phyloP scores from a whole-genome alignment of 495 filamentous ascomycete species.

The Aspergillus heteromorphus region DNA sequence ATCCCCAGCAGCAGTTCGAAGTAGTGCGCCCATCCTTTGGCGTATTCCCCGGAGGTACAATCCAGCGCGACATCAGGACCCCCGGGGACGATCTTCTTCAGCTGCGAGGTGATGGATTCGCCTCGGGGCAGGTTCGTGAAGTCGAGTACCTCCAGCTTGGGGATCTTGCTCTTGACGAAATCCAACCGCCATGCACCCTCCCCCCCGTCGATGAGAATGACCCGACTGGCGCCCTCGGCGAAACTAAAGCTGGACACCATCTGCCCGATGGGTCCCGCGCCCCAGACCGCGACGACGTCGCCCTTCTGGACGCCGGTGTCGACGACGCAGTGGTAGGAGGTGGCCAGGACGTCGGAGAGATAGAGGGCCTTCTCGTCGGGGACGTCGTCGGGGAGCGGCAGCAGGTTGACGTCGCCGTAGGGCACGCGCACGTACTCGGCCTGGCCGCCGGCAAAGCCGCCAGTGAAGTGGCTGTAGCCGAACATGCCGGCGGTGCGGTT shows the following conservation, averaged over 20 bases:
- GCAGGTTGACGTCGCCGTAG: slow-evolving; percentile 73
- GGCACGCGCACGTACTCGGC: slow-evolving; percentile 86
- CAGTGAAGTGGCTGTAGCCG: slow-evolving; percentile 62
- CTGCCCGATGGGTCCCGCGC: slow-evolving; percentile 72
- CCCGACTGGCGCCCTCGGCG: slow-evolving; percentile 62
- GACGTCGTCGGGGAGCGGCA: slow-evolving; percentile 72
- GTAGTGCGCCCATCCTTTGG: slow-evolving; percentile 77
- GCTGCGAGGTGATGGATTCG: slow-evolving; percentile 58
- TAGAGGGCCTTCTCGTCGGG: slow-evolving; percentile 85
- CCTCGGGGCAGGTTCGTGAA: slow-evolving; percentile 47
- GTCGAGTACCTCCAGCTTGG: slow-evolving; percentile 56
- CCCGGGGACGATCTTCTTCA: slow-evolving; percentile 67
- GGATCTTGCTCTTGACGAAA: slow-evolving; percentile 57
- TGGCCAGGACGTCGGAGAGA: slow-evolving; percentile 73
- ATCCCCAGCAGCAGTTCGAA: slow-evolving; percentile 66
- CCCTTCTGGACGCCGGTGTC: slow-evolving; percentile 76
- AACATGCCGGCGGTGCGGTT: slow-evolving; percentile 60
- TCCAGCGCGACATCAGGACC: slow-evolving; percentile 79
- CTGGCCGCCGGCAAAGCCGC: slow-evolving; percentile 86
- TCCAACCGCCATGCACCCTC: slow-evolving; percentile 57
- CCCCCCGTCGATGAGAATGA: slow-evolving; percentile 79
- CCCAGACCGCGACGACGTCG: slow-evolving; percentile 67
- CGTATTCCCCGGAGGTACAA: slow-evolving; percentile 79
- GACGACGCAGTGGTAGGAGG: slow-evolving; percentile 76
- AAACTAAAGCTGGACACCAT: slow-evolving; percentile 72